These are phyloP conservation scores for Euphrasia arctica DNA, from an alignment of 305 asterid species.

Conservation along the genomic window DNA sequence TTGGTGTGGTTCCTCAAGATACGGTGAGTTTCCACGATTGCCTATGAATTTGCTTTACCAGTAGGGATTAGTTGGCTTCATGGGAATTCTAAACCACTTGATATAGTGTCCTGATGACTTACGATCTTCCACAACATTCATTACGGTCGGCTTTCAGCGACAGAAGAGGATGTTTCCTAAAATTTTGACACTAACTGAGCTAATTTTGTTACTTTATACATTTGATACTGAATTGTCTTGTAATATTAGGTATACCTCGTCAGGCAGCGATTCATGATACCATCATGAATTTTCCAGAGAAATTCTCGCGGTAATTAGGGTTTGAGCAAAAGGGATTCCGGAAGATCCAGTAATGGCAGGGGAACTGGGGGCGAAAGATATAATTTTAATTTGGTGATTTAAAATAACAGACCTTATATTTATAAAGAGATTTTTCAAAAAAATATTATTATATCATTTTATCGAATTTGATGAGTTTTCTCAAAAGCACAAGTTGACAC, in stretches of 20 bases:
- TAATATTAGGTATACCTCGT: conserved; percentile 74
- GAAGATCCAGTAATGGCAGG: too few species aligned
- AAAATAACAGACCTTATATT: too few species aligned
- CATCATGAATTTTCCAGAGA: conserved; percentile 83
- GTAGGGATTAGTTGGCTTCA: conserved; percentile 13
- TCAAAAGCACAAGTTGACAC: too few species aligned
- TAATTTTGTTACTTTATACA: conserved; percentile 17
- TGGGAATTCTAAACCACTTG: conserved; percentile 12
- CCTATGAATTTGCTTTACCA: conserved; percentile 6
- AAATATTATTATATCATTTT: too few species aligned
- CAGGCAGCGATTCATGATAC: conserved; percentile 94
- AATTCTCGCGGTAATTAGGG: conserved; percentile 20
- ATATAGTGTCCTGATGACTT: conserved; percentile 8
- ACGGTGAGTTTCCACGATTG: conserved; percentile 63
- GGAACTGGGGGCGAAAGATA: too few species aligned
- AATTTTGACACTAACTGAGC: conserved; percentile 8
- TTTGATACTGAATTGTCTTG: conserved; percentile 22
- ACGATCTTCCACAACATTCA: conserved; percentile 82
- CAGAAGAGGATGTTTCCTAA: conserved; percentile 75
- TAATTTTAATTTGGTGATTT: too few species aligned
- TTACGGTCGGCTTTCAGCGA: conserved; percentile 85
- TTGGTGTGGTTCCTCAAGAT: conserved; percentile 98
- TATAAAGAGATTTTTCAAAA: too few species aligned
- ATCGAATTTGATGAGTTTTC: too few species aligned
- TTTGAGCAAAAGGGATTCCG: too few species aligned